A percentile compares a stretch with the other conserved stretches of the same genome.
Evolutionary conservation across 352 stramenopile species (phyloP).

Genomic region (Globisporangium acanthophoron): DNA sequence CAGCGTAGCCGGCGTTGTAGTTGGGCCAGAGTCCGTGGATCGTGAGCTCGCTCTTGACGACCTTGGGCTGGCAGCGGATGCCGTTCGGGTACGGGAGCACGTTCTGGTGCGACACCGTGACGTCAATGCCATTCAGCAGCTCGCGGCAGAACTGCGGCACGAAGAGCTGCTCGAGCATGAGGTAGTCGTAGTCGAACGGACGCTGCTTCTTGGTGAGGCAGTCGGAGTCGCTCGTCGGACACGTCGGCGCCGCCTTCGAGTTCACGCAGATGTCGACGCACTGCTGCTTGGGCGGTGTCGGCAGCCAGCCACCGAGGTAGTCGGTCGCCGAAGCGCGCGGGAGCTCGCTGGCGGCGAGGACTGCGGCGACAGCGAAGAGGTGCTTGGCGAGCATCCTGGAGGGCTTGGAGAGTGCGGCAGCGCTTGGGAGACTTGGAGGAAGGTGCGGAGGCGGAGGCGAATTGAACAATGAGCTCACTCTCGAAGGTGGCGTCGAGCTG

Average conservation of each 20-base stretch:
- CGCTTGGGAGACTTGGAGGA: too few relatives aligned
- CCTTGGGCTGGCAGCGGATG: constrained; percentile 31
- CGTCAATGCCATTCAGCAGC: constrained; percentile 66
- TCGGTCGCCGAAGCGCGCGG: constrained; percentile 11
- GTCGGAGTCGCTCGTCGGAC: constrained; percentile 41
- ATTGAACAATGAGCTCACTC: too few relatives aligned
- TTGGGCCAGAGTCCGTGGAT: constrained; percentile 80
- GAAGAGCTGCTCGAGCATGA: constrained; percentile 58
- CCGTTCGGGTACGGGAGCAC: constrained; percentile 60
- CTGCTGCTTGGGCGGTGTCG: constrained; percentile 36
- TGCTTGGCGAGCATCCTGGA: too few relatives aligned
- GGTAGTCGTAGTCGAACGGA: neutral
- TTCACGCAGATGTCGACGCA: constrained; percentile 75
- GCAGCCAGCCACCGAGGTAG: constrained; percentile 59
- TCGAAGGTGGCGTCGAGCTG: too few relatives aligned
- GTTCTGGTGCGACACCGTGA: constrained; percentile 77
- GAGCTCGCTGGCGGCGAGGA: too few relatives aligned
- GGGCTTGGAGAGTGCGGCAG: too few relatives aligned
- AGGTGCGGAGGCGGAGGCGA: too few relatives aligned
- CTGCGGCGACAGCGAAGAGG: too few relatives aligned
- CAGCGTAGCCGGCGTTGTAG: constrained; percentile 67
- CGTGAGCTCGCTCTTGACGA: constrained; percentile 43
- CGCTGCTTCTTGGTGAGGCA: constrained; percentile 57
- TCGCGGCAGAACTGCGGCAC: constrained; percentile 82
- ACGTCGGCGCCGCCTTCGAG: constrained; percentile 54